Evolutionary conservation across 805 yeast species (phyloP), one percentile per base, ranked within the genome.

Genomic region (Candida sakaeoensis): DNA sequence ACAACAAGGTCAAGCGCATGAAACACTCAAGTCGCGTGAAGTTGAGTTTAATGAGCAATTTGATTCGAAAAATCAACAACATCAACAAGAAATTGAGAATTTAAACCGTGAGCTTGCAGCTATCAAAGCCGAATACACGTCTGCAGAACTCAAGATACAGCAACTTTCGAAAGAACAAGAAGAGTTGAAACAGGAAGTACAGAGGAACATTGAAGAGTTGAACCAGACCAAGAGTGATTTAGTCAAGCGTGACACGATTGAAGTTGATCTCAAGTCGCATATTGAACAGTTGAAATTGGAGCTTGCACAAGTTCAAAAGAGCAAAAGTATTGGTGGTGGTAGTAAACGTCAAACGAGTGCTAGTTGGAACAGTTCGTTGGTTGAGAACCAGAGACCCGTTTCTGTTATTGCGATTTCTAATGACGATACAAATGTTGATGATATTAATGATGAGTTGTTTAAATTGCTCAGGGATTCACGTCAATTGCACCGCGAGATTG

Each of bases 401-500:
- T 76, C 84, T 5, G 80, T 78, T 17, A 74, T 78, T 54, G 80
- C 83, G 21, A 72, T 77, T 5, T 68, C 82, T 1, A 65, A 65
- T 40, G 70, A 67, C 42, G 82, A 76, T 50, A 72, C 74, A 45
- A 72, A 70, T 44, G 61, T 81, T 44, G 83, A 82, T 45, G 84
- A 80, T 38, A 83, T 85, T 47, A 82, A 83, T 52, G 87, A 78
- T 53, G 93, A 86, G 57, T 65, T 85, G 41, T 85, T 78, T 74
- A 72, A 75, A 51, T 68, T 82, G 51, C 68, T 85, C 44, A 79
- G 84, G 53, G 85, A 85, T 51, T 79, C 93, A 3, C 77, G 77
- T 43, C 70, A 76, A 38, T 68, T 91, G 47, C 91, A 86, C 58
- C 74, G 78, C 44, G 97, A 91, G 61, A 85, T 88, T 36, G 83